phyloP scores from a whole-genome alignment of 2,329 filamentous ascomycete species.

The Graphiopsis chlorocephala region DNA sequence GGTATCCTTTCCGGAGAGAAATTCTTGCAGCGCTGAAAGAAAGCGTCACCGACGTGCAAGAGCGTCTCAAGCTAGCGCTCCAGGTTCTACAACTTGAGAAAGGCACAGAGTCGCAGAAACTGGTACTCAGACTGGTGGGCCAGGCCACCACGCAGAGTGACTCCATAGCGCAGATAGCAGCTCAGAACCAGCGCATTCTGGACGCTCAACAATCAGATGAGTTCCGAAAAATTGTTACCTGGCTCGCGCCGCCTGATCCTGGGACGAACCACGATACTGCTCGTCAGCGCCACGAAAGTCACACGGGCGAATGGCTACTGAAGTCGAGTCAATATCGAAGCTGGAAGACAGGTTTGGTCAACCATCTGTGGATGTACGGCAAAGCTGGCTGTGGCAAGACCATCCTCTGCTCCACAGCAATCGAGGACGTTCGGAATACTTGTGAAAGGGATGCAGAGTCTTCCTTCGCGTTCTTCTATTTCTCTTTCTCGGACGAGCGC shows the following conservation, averaged over 20 bases:
- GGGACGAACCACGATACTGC: slow-evolving; percentile 23
- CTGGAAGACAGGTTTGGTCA: slow-evolving; percentile 20
- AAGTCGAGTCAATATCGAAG: slow-evolving; percentile 17
- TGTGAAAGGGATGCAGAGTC: slow-evolving; percentile 13
- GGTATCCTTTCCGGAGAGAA: slow-evolving; percentile 19
- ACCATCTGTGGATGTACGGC: slow-evolving; percentile 25
- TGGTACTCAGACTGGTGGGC: not conserved
- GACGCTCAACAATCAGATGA: slow-evolving; percentile 16
- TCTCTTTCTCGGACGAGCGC: slow-evolving; percentile 26
- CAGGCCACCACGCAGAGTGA: not conserved
- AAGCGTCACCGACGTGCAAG: slow-evolving; percentile 14
- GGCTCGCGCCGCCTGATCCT: slow-evolving; percentile 24
- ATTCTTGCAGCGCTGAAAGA: slow-evolving; percentile 17
- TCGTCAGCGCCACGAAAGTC: slow-evolving; percentile 19
- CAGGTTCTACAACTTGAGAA: slow-evolving; percentile 20
- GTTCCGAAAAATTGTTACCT: slow-evolving; percentile 19
- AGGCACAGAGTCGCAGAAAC: slow-evolving; percentile 6
- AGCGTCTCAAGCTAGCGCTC: slow-evolving; percentile 15
- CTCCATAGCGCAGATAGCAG: not conserved
- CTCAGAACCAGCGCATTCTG: not conserved
- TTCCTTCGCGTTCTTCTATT: slow-evolving; percentile 25
- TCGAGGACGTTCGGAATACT: slow-evolving; percentile 21
- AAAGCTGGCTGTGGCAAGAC: slow-evolving; percentile 27
- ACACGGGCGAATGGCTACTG: slow-evolving; percentile 26
- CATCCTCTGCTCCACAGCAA: slow-evolving; percentile 23